Evolutionary conservation across 2,329 filamentous ascomycete genomes (phyloP), one percentile per base, ranked within the genome.

Genomic region (Cladosporium phlei): DNA sequence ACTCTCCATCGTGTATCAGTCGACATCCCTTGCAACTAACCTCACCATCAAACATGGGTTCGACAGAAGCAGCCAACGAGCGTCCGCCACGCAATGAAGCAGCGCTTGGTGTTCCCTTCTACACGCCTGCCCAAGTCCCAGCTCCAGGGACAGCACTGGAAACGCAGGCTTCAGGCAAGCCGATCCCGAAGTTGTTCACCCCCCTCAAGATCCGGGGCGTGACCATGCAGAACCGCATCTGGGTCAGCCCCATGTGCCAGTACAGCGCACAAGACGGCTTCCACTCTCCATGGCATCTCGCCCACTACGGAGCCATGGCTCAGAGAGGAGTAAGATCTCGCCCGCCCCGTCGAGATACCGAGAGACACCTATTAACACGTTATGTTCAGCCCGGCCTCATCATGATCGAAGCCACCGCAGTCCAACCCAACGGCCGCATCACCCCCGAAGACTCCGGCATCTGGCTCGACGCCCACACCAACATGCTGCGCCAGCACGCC

Each of bases 381-480:
- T n/a, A n/a, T n/a, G n/a, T n/a, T n/a, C n/a, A 33, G 30, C 83
- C 86, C 0, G 85, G 80, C 1, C 71, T 95, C 16, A 72, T 84
- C 38, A 78, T 90, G 51, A 74, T 90, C 48, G 90, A 95, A 70
- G 88, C 88, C 29, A 88, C 85, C 0, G 74, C 82, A 21, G 85
- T 95, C 0, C 72, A 79, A 14, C 69, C 86, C 5, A 83, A 90
- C 55, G 89, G 89, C 16, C 79, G 89, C 46, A 94, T 95, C 69
- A 83, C 85, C 1, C 87, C 88, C 1, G 75, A 90, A 62, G 86
- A 90, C 62, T 69, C 72, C 3, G 88, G 90, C 1, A 69, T 95
- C 11, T 96, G 89, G 90, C 73, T 83, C 49, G 89, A 95, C 63
- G 79, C 76, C 27, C 90, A 95, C 64, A 83, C 89, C 51, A 80